Evolutionary conservation across 371 early-diverging fungal species (phyloP).

Genomic region (Zopfochytrium polystomum): DNA sequence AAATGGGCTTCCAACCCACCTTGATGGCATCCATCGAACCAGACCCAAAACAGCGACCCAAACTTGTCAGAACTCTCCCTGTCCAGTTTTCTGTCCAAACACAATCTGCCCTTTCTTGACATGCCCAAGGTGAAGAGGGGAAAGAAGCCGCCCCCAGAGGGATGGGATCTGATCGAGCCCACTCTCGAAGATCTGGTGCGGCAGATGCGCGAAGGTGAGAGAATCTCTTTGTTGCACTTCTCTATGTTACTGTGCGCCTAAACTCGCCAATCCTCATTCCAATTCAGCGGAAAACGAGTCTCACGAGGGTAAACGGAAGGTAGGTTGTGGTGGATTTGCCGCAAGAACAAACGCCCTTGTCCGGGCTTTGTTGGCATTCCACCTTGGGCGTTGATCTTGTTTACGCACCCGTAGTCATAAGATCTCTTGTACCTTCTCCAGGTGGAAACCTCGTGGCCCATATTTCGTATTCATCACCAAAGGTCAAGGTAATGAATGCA

Average conservation of each 20-base stretch:
- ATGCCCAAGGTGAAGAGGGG: constrained; percentile 53
- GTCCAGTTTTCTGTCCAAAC: neutral
- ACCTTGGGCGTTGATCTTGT: too few relatives aligned
- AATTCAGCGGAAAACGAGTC: constrained; percentile 89
- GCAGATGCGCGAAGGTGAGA: constrained; percentile 94
- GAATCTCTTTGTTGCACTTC: constrained; percentile 7
- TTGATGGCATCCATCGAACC: constrained; percentile 66
- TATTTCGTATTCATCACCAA: constrained; percentile 96
- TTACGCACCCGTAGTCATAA: too few relatives aligned
- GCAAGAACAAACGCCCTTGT: too few relatives aligned
- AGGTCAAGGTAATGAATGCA: constrained; percentile 69
- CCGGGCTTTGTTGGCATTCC: too few relatives aligned
- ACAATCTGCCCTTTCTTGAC: too few relatives aligned
- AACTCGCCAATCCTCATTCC: constrained; percentile 6
- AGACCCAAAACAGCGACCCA: too few relatives aligned
- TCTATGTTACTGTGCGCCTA: constrained; percentile 1
- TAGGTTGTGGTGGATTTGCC: too few relatives aligned
- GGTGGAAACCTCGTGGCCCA: constrained; percentile 92
- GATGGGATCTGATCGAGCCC: constrained; percentile 94
- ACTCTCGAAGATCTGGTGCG: constrained; percentile 84
- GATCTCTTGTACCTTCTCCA: too few relatives aligned
- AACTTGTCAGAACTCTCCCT: too few relatives aligned
- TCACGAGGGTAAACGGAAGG: constrained; percentile 90
- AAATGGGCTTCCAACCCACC: constrained; percentile 39
- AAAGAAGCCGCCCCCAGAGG: constrained; percentile 86